Evolutionary conservation across 768 basidiomycete genomes (phyloP), one percentile per base, ranked within the genome.

Genomic region (Podaxis carcinomalis): DNA sequence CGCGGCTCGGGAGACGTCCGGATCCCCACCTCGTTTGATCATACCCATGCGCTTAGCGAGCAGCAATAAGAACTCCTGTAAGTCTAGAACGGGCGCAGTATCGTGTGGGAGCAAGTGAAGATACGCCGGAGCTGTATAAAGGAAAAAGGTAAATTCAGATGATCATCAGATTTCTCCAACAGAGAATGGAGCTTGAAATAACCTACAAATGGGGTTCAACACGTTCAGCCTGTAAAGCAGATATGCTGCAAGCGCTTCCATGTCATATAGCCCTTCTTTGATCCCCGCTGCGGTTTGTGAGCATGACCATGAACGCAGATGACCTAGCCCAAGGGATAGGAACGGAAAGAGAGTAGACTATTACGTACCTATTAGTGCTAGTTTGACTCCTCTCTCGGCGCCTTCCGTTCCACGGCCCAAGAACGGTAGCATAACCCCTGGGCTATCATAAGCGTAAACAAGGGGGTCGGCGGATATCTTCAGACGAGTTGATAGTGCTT

Each of bases 381-480:
- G 83, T 73, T 95, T 98, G 56, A 97, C 82, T 10, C 92, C 96
- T 68, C 92, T 82, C 73, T 99, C 97, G 54, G 93, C 89, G 16
- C 94, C 96, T 64, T 82, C 82, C 57, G 83, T 80, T 4, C 97
- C 97, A 61, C 79, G 84, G 0, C 97, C 97, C 32, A 98, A 81
- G 75, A 90, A 98, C 10, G 95, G 93, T 46, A 97, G 79, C 95
- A 98, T 98, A 51, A 98, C 92, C 2, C 97, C 97, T 1, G 97
- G 97, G 7, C 93, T 88, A 77, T 99, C 97, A 68, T 89, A 94
- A 3, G 97, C 91, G 76, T 98, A 98, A 10, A 97, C 88, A 6
- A 85, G 76, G 2, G 95, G 94, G 57, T 88, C 81, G 61, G 89
- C 72, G 25, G 86, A 89, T 56, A 99, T 79, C 74, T 94, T 94